Base-by-base conservation (phyloP, 2,329 filamentous ascomycete genomes). In the Dichotomopilus funicola region DNA sequence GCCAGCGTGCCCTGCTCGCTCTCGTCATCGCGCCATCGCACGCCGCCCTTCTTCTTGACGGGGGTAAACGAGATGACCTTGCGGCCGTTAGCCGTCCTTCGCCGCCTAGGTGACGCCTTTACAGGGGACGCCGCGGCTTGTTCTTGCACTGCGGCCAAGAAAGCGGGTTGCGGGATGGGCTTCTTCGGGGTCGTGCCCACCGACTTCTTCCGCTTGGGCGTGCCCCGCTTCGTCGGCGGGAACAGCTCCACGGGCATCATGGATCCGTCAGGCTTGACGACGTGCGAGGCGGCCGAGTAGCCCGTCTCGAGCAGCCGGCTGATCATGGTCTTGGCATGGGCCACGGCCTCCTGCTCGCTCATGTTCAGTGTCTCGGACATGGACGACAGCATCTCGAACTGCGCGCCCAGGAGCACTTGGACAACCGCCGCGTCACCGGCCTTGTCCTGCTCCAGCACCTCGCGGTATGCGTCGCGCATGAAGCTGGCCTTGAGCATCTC, bases 11-110 rank as follows among this genome's bases (percentile, higher is more conserved):
- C 91, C 51, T 92, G 84, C 66, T 95, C 87, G 2, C 86, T 75
- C 66, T 82, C 89, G 64, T 97, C 94, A 65, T 95, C 91, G 56
- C 89, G 85, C 94, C 94, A 99, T 61, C 92, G 83, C 5, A 99
- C 92, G 46, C 81, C 78, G 8, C 80, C 78, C 70, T 86, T 86
- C 72, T 88, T 85, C 72, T 89, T 95, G 59, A 86, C 85, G 0
- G 91, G 90, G 1, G 90, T 91, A 66, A 95, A 95, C 35, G 83
- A 81, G 49, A 96, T 78, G 10, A 84, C 83, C 72, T 95, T 96
- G 58, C 78, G 78, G 58, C 68, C 70, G 77, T 27, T 27, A 27
- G 85, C 65, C 71, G 83, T 61, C 74, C 88, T 94, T 61, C 89
- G 85, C 64, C 91, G 83, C 61, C 88, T 83, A n/a, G 92, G 91